Percentiles rank a stretch among this genome's conserved stretches.
phyloP scores from a whole-genome alignment of 2,329 filamentous ascomycete genomes.

The Alternaria triticina region DNA sequence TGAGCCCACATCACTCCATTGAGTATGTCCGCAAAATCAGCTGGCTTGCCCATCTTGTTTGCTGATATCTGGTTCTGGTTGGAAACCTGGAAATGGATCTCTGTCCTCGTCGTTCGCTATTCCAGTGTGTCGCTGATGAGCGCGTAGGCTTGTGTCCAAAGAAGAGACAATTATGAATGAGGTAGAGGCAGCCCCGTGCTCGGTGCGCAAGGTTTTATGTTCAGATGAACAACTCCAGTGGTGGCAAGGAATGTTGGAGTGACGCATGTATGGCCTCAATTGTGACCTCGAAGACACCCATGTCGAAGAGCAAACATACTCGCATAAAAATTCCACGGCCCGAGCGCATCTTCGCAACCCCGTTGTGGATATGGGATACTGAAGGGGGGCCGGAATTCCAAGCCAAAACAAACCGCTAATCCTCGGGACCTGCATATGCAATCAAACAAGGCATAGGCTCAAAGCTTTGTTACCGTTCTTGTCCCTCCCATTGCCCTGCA shows the following conservation, averaged over 20 bases:
- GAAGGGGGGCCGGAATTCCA: neutral
- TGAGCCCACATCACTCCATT: constrained; percentile 43
- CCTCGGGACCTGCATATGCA: neutral
- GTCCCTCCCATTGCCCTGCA: neutral
- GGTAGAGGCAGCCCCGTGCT: neutral
- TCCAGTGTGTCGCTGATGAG: neutral
- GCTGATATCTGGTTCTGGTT: neutral
- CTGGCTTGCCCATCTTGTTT: constrained; percentile 23
- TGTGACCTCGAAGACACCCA: neutral
- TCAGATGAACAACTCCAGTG: neutral
- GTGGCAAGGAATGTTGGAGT: neutral
- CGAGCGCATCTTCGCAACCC: neutral
- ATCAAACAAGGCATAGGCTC: neutral
- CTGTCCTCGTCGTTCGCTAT: neutral
- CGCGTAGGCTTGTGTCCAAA: neutral
- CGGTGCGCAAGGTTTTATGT: neutral
- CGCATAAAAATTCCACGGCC: neutral
- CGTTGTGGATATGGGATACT: neutral
- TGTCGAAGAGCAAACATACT: constrained; percentile 11
- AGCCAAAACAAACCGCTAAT: neutral
- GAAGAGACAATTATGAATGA: neutral
- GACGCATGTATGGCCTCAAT: neutral
- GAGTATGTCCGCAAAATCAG: constrained; percentile 31
- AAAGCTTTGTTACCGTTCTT: constrained; percentile 7
- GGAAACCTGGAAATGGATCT: neutral